phyloP scores from a whole-genome alignment of 2,329 filamentous ascomycete genomes.

The Mariannaea elegans region DNA sequence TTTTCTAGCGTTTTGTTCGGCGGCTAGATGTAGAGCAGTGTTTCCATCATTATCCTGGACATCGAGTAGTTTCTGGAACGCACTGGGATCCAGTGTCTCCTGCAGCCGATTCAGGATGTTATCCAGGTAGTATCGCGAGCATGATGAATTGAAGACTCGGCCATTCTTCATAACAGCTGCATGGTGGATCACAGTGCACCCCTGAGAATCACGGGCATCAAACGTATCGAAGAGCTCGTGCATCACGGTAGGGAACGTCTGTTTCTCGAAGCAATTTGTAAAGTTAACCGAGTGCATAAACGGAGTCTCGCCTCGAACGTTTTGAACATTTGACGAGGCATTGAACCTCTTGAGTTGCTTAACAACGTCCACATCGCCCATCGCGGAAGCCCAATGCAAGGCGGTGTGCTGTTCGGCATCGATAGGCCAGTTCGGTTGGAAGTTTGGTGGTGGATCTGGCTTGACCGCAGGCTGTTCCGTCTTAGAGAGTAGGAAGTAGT shows the following conservation, averaged over 20 bases:
- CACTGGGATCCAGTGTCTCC: conserved; percentile 77
- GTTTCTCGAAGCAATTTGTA: conserved; percentile 95
- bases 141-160: conserved; percentile 83
- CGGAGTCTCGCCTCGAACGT: conserved; percentile 83
- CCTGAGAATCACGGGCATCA: conserved; percentile 78
- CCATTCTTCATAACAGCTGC: conserved; percentile 88
- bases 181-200: conserved; percentile 92
- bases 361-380: conserved; percentile 94
- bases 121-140: conserved; percentile 92
- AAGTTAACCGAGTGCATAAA: conserved; percentile 95
- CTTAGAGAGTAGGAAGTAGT: conserved; percentile 92
- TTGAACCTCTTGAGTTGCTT: conserved; percentile 85
- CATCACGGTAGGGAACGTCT: conserved; percentile 86
- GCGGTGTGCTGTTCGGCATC: conserved; percentile 93
- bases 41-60: conserved; percentile 87
- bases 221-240: conserved; percentile 86
- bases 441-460: conserved; percentile 84
- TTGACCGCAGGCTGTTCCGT: conserved; percentile 76
- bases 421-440: conserved; percentile 90
- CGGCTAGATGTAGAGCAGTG: conserved; percentile 79
- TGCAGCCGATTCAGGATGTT: conserved; percentile 87
- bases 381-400: conserved; percentile 95
- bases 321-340: conserved; percentile 76
- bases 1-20: conserved; percentile 87
- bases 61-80: conserved; percentile 82